phyloP scores from a whole-genome alignment of 306 rosid species.

The Lathyrus aphaca region DNA sequence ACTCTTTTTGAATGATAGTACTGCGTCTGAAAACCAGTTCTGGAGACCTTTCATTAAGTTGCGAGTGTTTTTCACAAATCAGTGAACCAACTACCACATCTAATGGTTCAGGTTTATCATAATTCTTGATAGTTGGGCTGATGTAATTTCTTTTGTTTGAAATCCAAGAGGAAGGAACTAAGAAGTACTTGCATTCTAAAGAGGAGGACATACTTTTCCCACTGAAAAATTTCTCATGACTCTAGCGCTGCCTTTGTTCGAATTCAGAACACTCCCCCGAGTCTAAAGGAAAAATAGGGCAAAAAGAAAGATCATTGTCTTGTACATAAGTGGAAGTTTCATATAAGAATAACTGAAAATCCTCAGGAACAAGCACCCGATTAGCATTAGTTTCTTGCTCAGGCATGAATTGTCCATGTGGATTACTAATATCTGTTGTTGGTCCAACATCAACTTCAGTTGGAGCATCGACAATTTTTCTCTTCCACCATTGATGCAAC shows the following conservation, averaged over 20 bases:
- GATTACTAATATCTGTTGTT: slow-evolving; percentile 75
- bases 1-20: slow-evolving; percentile 60
- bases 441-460: slow-evolving; percentile 95
- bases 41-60: slow-evolving; percentile 82
- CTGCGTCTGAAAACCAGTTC: slow-evolving; percentile 86
- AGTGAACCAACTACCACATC: slow-evolving; percentile 60
- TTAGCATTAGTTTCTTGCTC: slow-evolving; percentile 91
- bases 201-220: slow-evolving; percentile 71
- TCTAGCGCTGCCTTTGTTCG: slow-evolving; percentile 84
- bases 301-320: slow-evolving; percentile 64
- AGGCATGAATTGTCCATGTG: slow-evolving; percentile 84
- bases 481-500: slow-evolving; percentile 96
- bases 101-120: slow-evolving; percentile 74
- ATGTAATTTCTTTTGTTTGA: slow-evolving; percentile 80
- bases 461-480: slow-evolving; percentile 92
- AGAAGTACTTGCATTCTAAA: slow-evolving; percentile 72
- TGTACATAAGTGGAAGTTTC: slow-evolving; percentile 72
- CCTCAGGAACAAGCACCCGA: slow-evolving; percentile 86
- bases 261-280: slow-evolving; percentile 64
- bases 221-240: slow-evolving; percentile 77
- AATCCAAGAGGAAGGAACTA: slow-evolving; percentile 87
- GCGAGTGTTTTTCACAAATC: slow-evolving; percentile 82
- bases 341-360: slow-evolving; percentile 77
- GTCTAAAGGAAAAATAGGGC: slow-evolving; percentile 66
- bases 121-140: slow-evolving; percentile 67